Base-by-base conservation (phyloP, 208 protist species). In the Leishmania guyanensis region DNA sequence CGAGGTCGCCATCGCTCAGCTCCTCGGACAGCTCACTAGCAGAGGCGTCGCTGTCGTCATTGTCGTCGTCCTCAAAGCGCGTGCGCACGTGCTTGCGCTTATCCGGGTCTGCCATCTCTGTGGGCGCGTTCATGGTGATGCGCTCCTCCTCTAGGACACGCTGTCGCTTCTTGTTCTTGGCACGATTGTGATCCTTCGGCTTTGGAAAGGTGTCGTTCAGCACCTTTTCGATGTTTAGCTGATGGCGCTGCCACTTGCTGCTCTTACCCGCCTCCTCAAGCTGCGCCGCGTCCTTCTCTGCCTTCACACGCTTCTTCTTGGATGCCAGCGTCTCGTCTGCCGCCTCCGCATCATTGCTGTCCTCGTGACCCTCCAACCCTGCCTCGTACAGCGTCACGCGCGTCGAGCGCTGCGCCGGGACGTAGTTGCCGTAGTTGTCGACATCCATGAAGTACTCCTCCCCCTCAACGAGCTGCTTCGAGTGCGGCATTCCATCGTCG, bases 401-500 rank as follows among this genome's bases (percentile, higher is more conserved):
- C 17, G 90, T 88, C 0, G 93, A 96, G 62, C 90, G 92, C 74
- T 93, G 75, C 12, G 86, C 92, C 26, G 76, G 77, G 36, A 97
- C 80, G 86, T 97, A 97, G 83, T 96, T 96, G 46, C 92, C 91
- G 83, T 98, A 95, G 84, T 97, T 96, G 77, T 98, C 93, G 12
- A 96, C 95, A 89, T 97, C 93, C 80, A 95, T 93, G 76, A 80
- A 83, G 65, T 94, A 90, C 80, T 96, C 92, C 77, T 96, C 80
- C 26, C 94, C 92, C 73, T 96, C 91, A 36, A 94, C 85, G 48
- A 97, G 91, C 74, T 96, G 88, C 51, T 85, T 80, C 29, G 89
- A 92, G 79, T 72, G 84, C 50, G 53, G 83, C 77, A 79, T 76
- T 73, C 64, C 84, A 20, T 80, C 78, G 54, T 56, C 39, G 29